A percentile compares a stretch with the other conserved stretches of the same genome.
Conservation (phyloP, 768 basidiomycete genomes). For the Cystofilobasidium ferigula region DNA sequence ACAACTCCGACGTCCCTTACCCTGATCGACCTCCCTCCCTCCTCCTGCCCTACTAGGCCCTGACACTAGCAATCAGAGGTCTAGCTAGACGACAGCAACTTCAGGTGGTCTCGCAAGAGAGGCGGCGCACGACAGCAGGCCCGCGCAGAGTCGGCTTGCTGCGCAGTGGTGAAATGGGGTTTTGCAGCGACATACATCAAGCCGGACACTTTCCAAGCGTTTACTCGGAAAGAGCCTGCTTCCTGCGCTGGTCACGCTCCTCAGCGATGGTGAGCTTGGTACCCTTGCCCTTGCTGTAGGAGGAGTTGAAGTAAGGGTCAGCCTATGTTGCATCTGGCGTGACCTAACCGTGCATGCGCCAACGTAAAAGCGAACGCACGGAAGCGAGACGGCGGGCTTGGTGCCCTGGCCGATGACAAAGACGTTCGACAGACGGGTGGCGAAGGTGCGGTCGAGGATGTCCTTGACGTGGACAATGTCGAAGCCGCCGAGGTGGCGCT, state of each 20-base stretch:
- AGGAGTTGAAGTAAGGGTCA: conserved; percentile 51
- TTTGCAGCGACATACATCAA: background rate
- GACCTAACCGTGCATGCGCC: background rate
- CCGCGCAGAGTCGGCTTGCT: too few relatives aligned
- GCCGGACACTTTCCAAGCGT: background rate
- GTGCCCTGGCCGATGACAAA: conserved; percentile 92
- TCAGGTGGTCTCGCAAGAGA: too few relatives aligned
- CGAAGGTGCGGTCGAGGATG: conserved; percentile 85
- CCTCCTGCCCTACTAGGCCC: too few relatives aligned
- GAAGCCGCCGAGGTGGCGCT: conserved; percentile 89
- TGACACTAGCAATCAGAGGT: too few relatives aligned
- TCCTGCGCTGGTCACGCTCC: conserved; percentile 37
- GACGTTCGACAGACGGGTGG: conserved; percentile 94
- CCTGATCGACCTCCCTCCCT: too few relatives aligned
- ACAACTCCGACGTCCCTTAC: too few relatives aligned
- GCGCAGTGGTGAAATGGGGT: too few relatives aligned
- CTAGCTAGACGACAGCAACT: too few relatives aligned
- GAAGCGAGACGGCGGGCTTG: conserved; percentile 94
- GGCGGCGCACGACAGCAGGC: too few relatives aligned
- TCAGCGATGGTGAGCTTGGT: conserved; percentile 93
- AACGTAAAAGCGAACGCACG: conserved; percentile 76
- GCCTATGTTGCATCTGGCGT: background rate
- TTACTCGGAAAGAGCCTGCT: background rate
- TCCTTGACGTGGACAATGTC: conserved; percentile 98
- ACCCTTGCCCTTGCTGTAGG: conserved; percentile 90